Percentiles rank a stretch among this genome's conserved stretches.
These are phyloP conservation scores for Botrytis porri DNA, from an alignment of 2,329 filamentous ascomycete genomes.

Conservation along the genomic window DNA sequence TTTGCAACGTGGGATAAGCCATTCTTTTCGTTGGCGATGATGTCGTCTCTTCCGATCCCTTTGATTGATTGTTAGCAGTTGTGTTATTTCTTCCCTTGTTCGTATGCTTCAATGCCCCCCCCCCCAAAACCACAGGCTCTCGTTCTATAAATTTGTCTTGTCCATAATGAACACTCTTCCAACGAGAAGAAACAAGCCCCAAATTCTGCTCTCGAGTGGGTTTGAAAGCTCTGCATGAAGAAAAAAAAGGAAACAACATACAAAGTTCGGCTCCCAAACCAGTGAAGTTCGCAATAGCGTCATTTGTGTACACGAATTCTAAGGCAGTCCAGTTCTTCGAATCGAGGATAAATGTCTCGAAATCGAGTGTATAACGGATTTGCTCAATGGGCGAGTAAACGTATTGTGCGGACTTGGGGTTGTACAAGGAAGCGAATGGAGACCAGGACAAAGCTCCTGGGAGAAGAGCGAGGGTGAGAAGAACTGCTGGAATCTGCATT, in stretches of 20 bases:
- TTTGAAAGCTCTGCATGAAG: not conserved
- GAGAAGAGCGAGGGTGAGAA: not conserved
- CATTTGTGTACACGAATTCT: not conserved
- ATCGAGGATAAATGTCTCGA: slow-evolving; percentile 13
- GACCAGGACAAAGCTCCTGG: slow-evolving; percentile 2
- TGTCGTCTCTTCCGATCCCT: slow-evolving; percentile 1
- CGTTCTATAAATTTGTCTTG: not conserved
- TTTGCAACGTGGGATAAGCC: not conserved
- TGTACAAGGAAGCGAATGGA: not conserved
- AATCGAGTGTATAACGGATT: slow-evolving; percentile 15
- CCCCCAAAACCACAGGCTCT: not conserved
- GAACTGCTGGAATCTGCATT: not conserved
- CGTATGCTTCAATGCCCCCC: not conserved
- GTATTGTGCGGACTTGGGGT: not conserved
- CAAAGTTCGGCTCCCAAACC: slow-evolving; percentile 11
- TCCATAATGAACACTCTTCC: not conserved
- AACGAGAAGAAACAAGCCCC: accelerated
- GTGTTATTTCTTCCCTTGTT: not conserved
- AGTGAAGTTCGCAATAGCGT: slow-evolving; percentile 16
- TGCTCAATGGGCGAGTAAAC: slow-evolving; percentile 12
- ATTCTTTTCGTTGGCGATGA: slow-evolving; percentile 1
- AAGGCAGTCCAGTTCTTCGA: slow-evolving; percentile 9
- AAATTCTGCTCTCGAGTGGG: not conserved
- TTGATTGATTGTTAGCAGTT: not conserved
- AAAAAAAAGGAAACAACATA: not conserved